Evolutionary conservation across 148 eudicot species (phyloP), one percentile per base, ranked within the genome.

Genomic region (Silene latifolia): DNA sequence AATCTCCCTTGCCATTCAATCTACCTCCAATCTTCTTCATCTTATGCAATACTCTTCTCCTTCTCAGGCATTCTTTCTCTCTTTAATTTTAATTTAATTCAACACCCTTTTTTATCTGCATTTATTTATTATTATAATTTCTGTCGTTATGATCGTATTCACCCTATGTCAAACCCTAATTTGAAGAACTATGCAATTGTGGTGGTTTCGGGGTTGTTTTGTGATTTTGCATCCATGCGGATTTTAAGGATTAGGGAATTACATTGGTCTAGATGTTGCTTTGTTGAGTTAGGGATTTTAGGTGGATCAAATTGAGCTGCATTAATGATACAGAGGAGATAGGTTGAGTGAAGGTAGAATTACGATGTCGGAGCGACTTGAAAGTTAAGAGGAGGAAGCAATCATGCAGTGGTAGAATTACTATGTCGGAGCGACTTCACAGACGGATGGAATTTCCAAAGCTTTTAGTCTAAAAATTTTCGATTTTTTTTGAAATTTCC

Each of bases 21-120:
- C 97, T 24, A 91, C 97, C 58, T 91, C 97, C 61, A 94, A 94
- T 84, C 97, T 94, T 66, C 89, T 94, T 63, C 96, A 86, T 25
- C 91, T 91, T 78, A 91, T 94, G 93, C 93, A 85, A 54, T 90
- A 91, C 7, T 90, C 98, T 71, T 94, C 98, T 75, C 88, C 96
- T 53, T 88, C 97, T 13, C 93, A 91, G 89, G 97, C 82, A 81
- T 15, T 61, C 13, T 54, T 62, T 10, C 6, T 78, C 51, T 29
- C 68, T 32, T 17, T 17, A 0, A 32, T 60, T 21, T 59, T 59
- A n/a, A 9, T 21, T 11, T 8, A 6, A 19, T 12, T 7, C 4
- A 20, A 60, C 4, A 10, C 24, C 10, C 25, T 3, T 11, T 21
- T 23, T 63, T n/a, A n/a, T n/a, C n/a, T n/a, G n/a, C n/a, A n/a